Evolutionary conservation across 108 stramenopile genomes (phyloP).

Genomic region (Nitzschia sp.): DNA sequence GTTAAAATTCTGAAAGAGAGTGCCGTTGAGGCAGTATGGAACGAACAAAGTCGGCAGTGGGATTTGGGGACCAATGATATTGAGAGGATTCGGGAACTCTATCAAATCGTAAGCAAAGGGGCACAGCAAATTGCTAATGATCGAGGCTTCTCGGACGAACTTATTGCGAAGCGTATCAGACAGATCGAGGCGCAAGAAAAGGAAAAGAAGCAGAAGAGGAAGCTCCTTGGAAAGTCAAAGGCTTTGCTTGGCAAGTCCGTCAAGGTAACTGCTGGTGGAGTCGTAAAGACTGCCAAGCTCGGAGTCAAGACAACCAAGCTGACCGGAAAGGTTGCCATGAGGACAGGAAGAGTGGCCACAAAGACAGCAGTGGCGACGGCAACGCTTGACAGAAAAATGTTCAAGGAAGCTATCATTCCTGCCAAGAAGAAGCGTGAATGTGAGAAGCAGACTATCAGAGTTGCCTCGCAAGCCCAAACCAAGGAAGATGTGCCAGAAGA

Average conservation of each 20-base stretch:
- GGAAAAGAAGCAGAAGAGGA: conserved; percentile 27
- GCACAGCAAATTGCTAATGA: conserved; percentile 20
- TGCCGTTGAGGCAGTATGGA: conserved; percentile 38
- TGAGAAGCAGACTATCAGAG: conserved; percentile 12
- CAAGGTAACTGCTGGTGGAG: conserved; percentile 23
- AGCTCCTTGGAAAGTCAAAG: conserved; percentile 29
- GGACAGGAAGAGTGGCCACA: conserved; percentile 9
- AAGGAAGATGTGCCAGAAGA: neutral
- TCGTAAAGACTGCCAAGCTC: conserved; percentile 30
- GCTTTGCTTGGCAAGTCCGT: conserved; percentile 27
- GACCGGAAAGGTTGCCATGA: conserved; percentile 19
- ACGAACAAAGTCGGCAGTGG: conserved; percentile 43
- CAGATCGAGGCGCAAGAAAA: conserved; percentile 11
- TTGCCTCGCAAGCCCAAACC: neutral
- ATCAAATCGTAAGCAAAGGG: conserved; percentile 12
- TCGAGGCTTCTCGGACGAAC: conserved; percentile 25
- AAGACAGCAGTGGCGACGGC: conserved; percentile 40
- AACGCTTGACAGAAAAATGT: conserved; percentile 35
- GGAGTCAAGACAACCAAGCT: conserved; percentile 27
- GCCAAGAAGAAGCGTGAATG: conserved; percentile 35
- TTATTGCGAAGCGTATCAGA: conserved; percentile 22
- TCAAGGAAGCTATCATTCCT: conserved; percentile 29
- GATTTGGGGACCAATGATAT: conserved; percentile 29
- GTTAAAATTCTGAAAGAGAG: conserved; percentile 30
- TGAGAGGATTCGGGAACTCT: conserved; percentile 24